Base-by-base conservation (phyloP, 352 stramenopile species). In the Phytophthora aleatoria region DNA sequence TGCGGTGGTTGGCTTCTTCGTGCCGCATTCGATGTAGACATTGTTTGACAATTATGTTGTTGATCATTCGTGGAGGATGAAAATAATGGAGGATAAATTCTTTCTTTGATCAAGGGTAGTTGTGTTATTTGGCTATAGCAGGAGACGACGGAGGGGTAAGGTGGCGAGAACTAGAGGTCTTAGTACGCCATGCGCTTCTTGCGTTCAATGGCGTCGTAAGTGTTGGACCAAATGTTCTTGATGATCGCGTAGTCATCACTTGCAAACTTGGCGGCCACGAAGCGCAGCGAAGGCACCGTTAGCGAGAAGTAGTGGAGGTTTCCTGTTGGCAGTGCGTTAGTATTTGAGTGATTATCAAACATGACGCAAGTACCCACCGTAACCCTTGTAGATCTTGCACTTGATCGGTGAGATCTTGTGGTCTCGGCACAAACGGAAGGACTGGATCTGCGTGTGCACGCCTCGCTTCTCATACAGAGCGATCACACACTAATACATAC, bases 341-440 rank as follows among this genome's bases (percentile, higher is more conserved):
- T 28, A 1, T 31, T 20, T 13, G 6, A 53, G 39, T n/a, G 20
- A 28, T 48, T 15, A 9, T 30, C 13, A 11, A 58, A 12, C 26
- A 12, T 26, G 20, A 2, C 9, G 42, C 35, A 30, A 20, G 20
- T 20, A 54, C 71, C 24, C 36, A 88, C 79, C 85, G 43, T 92
- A 94, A 30, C 84, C 82, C 62, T 92, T 94, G 79, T 94, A 94
- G 59, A 94, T 94, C 64, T 94, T 94, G 79, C 70, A 89, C 66
- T 92, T 92, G 70, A 92, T 91, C 13, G 83, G 83, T 31, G 83
- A 91, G 57, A 92, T 88, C 47, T 94, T 92, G 81, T 94, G 85
- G 69, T 94, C 85, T 49, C 79, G 75, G 48, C 84, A 92, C 43
- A 94, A 60, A 0, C 85, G 81, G 75, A 94, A 94, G 7, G 83